phyloP scores from a whole-genome alignment of 371 early-diverging fungal species.

The Nematocida parisii region DNA sequence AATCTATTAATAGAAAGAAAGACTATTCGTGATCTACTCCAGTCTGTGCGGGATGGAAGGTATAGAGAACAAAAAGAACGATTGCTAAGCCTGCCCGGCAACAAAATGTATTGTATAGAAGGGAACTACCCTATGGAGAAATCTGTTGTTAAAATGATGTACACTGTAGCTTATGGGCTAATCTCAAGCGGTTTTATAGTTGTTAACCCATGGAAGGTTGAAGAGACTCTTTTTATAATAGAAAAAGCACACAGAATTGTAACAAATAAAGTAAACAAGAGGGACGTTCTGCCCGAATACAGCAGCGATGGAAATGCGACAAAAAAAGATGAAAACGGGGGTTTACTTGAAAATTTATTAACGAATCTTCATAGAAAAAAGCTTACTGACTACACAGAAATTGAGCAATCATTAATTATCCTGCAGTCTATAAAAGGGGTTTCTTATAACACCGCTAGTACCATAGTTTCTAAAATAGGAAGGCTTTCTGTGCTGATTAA shows the following conservation, averaged over 20 bases:
- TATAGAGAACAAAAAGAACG: constrained; percentile 83
- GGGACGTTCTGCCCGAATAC: background rate
- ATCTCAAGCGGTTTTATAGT: constrained; percentile 13
- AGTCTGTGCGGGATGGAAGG: constrained; percentile 85
- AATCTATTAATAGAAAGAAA: constrained; percentile 86
- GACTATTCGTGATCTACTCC: constrained; percentile 80
- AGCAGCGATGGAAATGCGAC: background rate
- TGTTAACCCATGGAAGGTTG: constrained; percentile 6
- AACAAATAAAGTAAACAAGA: background rate
- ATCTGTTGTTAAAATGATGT: constrained; percentile 13
- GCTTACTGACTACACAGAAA: constrained; percentile 1
- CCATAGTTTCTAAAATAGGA: background rate
- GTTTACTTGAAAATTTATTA: constrained; percentile 4
- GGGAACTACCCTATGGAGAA: background rate
- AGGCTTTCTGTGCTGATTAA: background rate
- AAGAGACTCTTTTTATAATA: constrained; percentile 17
- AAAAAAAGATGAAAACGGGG: background rate
- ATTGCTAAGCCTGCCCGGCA: constrained; percentile 36
- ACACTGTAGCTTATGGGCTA: constrained; percentile 10
- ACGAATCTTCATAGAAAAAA: constrained; percentile 6
- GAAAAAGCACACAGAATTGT: background rate
- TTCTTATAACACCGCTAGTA: constrained; percentile 12
- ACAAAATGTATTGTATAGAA: constrained; percentile 52
- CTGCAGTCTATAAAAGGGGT: constrained; percentile 38
- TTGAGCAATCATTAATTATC: constrained; percentile 4